A percentile compares a stretch with the other conserved stretches of the same genome.
These are phyloP conservation scores for Selaginella tamariscina DNA, from an alignment of 75 land plant species.

Conservation along the genomic window DNA sequence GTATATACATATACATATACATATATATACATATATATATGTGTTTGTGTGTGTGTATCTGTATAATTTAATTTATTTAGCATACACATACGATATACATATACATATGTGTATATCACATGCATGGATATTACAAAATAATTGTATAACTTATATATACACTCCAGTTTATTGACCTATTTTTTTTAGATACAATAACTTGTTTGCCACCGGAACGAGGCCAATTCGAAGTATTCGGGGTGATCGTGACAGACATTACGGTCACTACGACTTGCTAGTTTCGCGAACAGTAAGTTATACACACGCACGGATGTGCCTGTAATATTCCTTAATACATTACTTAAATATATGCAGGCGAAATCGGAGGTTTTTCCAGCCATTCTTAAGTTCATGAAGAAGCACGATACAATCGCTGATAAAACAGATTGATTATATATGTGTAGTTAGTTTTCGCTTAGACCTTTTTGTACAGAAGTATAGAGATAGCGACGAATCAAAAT, in stretches of 20 bases:
- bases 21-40: too few relatives aligned
- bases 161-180: too few relatives aligned
- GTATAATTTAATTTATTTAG: too few relatives aligned
- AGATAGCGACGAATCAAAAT: background rate
- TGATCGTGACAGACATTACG: slow-evolving; percentile 65
- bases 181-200: slow-evolving; percentile 62
- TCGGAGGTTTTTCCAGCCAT: slow-evolving; percentile 54
- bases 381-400: slow-evolving; percentile 31
- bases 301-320: too few relatives aligned
- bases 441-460: background rate
- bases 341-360: slow-evolving; percentile 38
- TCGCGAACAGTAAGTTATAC: slow-evolving; percentile 51
- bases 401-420: slow-evolving; percentile 33
- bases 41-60: too few relatives aligned
- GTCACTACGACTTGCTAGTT: slow-evolving; percentile 91
- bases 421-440: background rate
- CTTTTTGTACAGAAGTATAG: background rate
- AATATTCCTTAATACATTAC: background rate
- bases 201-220: slow-evolving; percentile 48
- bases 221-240: slow-evolving; percentile 74
- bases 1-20: too few relatives aligned
- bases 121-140: too few relatives aligned
- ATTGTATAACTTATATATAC: too few relatives aligned
- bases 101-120: too few relatives aligned
- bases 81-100: too few relatives aligned